A percentile compares a stretch with the other conserved stretches of the same genome.
phyloP scores from a whole-genome alignment of 148 eudicot species.

The Rhododendron mucronatum region DNA sequence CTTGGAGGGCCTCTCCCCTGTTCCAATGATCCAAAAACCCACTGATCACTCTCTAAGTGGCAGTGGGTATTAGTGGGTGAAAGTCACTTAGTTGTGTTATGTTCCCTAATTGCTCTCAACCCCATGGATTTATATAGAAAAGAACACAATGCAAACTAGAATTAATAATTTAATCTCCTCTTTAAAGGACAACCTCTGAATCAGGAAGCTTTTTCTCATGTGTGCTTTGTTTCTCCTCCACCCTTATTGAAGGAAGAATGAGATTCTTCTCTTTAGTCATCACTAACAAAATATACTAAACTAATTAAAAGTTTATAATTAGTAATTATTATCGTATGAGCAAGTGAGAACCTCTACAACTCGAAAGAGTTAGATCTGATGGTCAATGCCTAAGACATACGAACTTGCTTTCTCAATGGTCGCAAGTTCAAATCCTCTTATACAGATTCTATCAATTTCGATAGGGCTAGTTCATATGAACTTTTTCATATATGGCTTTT shows the following conservation, averaged over 20 bases:
- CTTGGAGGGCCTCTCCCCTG: background rate
- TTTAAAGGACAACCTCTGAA: background rate
- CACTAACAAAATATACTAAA: background rate
- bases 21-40: background rate
- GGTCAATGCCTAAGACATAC: background rate
- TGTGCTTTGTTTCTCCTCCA: background rate
- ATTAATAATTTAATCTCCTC: background rate
- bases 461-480: background rate
- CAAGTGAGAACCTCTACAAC: background rate
- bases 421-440: background rate
- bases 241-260: conserved; percentile 1
- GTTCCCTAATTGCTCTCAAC: background rate
- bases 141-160: background rate
- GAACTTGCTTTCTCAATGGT: background rate
- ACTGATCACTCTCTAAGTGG: background rate
- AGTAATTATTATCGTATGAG: background rate
- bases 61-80: background rate
- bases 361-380: background rate
- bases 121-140: background rate
- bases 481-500: background rate
- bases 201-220: background rate
- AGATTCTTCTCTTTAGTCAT: background rate
- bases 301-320: background rate
- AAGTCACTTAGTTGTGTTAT: background rate
- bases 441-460: background rate